These are phyloP conservation scores for Tritrichomonas musculus DNA, from an alignment of 208 protist species.

Conservation along the genomic window DNA sequence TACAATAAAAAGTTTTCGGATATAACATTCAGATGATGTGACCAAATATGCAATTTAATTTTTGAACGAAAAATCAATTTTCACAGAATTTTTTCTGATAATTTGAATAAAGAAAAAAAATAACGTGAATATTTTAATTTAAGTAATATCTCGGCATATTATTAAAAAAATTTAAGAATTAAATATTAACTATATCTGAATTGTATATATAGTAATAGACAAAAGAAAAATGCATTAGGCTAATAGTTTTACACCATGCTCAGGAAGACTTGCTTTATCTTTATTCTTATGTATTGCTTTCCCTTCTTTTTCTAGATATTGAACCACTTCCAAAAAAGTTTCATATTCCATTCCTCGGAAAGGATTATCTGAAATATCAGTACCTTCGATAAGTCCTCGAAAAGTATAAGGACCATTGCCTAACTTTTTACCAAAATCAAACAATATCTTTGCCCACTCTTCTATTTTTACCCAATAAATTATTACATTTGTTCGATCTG, in stretches of 20 bases:
- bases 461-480: neutral
- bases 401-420: neutral
- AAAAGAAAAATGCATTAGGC: too few species aligned
- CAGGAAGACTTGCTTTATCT: neutral
- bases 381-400: neutral
- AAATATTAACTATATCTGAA: too few species aligned
- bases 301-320: neutral
- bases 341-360: neutral
- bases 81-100: too few species aligned
- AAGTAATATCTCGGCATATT: too few species aligned
- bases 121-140: too few species aligned
- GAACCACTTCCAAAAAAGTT: neutral
- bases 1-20: too few species aligned
- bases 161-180: too few species aligned
- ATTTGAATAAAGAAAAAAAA: too few species aligned
- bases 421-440: neutral
- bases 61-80: too few species aligned
- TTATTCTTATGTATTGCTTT: neutral
- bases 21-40: too few species aligned
- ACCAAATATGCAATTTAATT: too few species aligned
- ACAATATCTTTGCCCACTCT: neutral
- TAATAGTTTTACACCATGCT: slow-evolving; percentile 20
- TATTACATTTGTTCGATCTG: neutral
- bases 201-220: too few species aligned
- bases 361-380: neutral